phyloP scores from a whole-genome alignment of 1,139 yeast species.

The Candida freyschussii region DNA sequence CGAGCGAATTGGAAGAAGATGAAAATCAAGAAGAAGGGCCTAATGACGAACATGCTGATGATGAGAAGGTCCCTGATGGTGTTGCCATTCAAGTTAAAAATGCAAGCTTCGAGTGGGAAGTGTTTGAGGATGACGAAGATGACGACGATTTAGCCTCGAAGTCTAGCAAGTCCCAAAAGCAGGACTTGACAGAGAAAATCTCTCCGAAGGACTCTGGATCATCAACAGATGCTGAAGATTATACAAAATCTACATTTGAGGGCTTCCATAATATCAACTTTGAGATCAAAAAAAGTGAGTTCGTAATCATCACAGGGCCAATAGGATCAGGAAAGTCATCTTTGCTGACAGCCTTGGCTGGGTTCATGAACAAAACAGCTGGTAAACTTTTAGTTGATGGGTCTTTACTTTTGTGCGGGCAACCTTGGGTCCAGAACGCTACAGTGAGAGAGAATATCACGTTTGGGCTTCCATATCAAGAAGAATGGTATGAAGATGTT shows the following conservation, averaged over 20 bases:
- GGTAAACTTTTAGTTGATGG: constrained; percentile 42
- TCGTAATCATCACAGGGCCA: constrained; percentile 43
- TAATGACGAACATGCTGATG: constrained; percentile 20
- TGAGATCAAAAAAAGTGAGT: constrained; percentile 38
- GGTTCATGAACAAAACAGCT: constrained; percentile 41
- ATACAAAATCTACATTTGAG: constrained; percentile 23
- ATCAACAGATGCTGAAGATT: constrained; percentile 10
- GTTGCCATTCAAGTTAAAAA: constrained; percentile 43
- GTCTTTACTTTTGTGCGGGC: constrained; percentile 35
- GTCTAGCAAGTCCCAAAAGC: constrained; percentile 23
- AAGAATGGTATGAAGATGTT: constrained; percentile 49
- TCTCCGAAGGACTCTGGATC: background rate
- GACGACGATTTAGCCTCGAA: constrained; percentile 14
- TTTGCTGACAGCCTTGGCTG: constrained; percentile 42
- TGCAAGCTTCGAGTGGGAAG: constrained; percentile 70
- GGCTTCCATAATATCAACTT: constrained; percentile 41
- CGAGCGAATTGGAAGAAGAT: constrained; percentile 30
- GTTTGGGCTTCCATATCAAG: constrained; percentile 61
- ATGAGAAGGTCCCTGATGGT: constrained; percentile 30
- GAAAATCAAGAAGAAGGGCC: constrained; percentile 7
- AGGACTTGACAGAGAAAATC: constrained; percentile 28
- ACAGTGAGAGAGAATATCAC: constrained; percentile 71
- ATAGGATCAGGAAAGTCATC: constrained; percentile 50
- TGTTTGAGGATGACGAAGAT: constrained; percentile 33
- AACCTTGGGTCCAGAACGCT: constrained; percentile 85